Percentiles rank a stretch among this genome's conserved stretches.
phyloP scores from a whole-genome alignment of 148 eudicot genomes.

The Camellia granthamiana region DNA sequence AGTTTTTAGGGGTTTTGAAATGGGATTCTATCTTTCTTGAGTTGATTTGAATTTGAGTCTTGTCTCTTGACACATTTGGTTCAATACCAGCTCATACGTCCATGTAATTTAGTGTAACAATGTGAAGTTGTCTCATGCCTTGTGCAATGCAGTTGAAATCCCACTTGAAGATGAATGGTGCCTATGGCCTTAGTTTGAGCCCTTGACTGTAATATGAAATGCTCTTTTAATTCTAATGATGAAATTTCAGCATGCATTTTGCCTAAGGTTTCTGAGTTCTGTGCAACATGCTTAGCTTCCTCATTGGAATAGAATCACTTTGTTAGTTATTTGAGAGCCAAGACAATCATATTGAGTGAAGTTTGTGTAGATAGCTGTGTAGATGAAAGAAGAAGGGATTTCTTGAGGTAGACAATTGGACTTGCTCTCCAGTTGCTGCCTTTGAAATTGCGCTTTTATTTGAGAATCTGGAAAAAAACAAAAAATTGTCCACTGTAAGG shows the following conservation, averaged over 20 bases:
- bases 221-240: neutral
- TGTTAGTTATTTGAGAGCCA: neutral
- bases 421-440: neutral
- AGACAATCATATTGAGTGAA: neutral
- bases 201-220: neutral
- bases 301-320: neutral
- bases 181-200: neutral
- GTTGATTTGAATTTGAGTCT: neutral
- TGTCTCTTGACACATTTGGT: neutral
- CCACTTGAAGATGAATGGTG: constrained; percentile 3
- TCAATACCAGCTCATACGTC: constrained; percentile 1
- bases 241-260: neutral
- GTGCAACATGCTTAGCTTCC: neutral
- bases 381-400: neutral
- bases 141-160: neutral
- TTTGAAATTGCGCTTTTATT: neutral
- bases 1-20: neutral
- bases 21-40: constrained; percentile 3
- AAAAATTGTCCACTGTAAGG: neutral
- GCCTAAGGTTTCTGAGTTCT: too few relatives aligned
- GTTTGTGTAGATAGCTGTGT: neutral
- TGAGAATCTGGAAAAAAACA: neutral
- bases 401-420: neutral
- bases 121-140: neutral
- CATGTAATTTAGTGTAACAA: neutral